Evolutionary conservation across 2,329 filamentous ascomycete species (phyloP), one percentile per base, ranked within the genome.

Genomic region (Aspergillus cejpii): DNA sequence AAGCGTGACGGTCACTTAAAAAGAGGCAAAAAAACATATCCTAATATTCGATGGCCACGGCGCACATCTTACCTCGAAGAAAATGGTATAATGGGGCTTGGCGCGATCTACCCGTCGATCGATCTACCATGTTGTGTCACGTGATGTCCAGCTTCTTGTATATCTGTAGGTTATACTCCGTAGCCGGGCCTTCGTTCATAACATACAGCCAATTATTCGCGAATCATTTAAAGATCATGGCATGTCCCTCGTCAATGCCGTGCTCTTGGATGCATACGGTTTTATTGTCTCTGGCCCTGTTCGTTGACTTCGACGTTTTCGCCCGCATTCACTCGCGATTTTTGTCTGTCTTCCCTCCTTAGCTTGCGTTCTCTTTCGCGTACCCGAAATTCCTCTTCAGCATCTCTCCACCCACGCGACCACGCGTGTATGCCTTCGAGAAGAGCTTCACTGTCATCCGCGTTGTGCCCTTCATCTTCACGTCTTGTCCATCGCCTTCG

Each of bases 291-390:
- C 15, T 6, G 15, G 33, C 17, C 10, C 20, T 37, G 33, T 17
- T 20, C 4, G 14, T 28, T 14, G 38, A 28, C 8, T 24, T 8
- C 23, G 28, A n/a, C 14, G 10, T n/a, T 10, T 11, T 40, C 26
- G 20, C 28, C 23, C 8, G 11, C 14, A 29, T 19, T 29, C 10
- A 20, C 15, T 8, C 26, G 28, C 41, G 17, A 21, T 15, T 28
- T 47, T 36, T 43, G 53, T 41, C 55, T 58, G 37, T 43, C 50
- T 23, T 63, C 55, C 42, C 60, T 57, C 44, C 56, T 78, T 50
- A 82, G 71, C 57, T 78, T 76, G 49, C 85, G 77, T 45, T 79
- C 76, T 33, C 81, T 72, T 78, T 79, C 53, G 74, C 81, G 48
- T 21, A 53, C 49, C 24, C 48, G 45, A 40, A 68, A 63, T 21